These are phyloP conservation scores for Neopestalotiopsis clavispora DNA, from an alignment of 2,329 filamentous ascomycete genomes.

Conservation along the genomic window DNA sequence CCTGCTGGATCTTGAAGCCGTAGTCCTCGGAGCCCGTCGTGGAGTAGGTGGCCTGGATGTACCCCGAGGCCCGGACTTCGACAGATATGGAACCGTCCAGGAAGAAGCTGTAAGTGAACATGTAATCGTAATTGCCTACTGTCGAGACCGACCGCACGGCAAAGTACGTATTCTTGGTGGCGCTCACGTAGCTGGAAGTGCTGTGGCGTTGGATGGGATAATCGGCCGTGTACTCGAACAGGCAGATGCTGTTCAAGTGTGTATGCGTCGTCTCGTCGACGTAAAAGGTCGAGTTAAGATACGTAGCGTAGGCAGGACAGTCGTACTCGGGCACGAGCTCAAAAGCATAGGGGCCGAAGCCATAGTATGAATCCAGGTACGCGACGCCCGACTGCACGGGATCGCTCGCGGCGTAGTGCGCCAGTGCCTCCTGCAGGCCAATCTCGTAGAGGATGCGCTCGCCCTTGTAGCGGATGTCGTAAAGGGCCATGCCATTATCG, in stretches of 20 bases:
- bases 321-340: slow-evolving; percentile 54
- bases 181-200: slow-evolving; percentile 15
- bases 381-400: slow-evolving; percentile 49
- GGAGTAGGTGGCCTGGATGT: slow-evolving; percentile 33
- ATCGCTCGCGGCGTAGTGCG: slow-evolving; percentile 55
- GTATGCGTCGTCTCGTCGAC: slow-evolving; percentile 46
- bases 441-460: slow-evolving; percentile 61
- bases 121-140: slow-evolving; percentile 45
- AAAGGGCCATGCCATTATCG: slow-evolving; percentile 53
- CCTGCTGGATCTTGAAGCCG: slow-evolving; percentile 24
- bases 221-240: slow-evolving; percentile 57
- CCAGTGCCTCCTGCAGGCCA: slow-evolving; percentile 57
- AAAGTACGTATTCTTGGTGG: slow-evolving; percentile 16
- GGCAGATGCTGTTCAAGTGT: slow-evolving; percentile 56
- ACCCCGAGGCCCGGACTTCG: slow-evolving; percentile 38
- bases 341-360: slow-evolving; percentile 51
- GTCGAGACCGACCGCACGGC: slow-evolving; percentile 28
- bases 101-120: slow-evolving; percentile 36
- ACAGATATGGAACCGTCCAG: slow-evolving; percentile 41
- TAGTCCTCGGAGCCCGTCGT: slow-evolving; percentile 17
- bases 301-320: slow-evolving; percentile 55
- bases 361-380: slow-evolving; percentile 53
- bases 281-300: slow-evolving; percentile 52
- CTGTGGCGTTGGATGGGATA: slow-evolving; percentile 55
- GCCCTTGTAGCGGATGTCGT: slow-evolving; percentile 59